phyloP scores from a whole-genome alignment of 1,284 basidiomycete genomes.

The Malassezia psittaci region DNA sequence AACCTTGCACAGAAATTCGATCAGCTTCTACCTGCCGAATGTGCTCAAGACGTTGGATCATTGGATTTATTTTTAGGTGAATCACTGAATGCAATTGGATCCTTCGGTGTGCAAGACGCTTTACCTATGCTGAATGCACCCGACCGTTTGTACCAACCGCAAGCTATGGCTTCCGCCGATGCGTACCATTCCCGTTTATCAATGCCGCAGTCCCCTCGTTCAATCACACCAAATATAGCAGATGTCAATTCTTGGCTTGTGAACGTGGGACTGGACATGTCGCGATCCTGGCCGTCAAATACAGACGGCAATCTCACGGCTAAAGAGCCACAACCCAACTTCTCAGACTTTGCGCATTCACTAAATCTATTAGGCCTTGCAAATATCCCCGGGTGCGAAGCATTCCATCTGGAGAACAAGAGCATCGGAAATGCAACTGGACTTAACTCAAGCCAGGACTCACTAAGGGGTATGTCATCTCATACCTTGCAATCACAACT shows the following conservation, averaged over 20 bases:
- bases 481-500: background rate
- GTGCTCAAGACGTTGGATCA: background rate
- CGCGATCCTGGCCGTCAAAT: background rate
- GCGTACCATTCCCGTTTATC: background rate
- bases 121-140: background rate
- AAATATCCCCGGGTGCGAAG: constrained; percentile 39
- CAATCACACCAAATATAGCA: constrained; percentile 20
- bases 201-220: background rate
- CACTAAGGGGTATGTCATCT: no score
- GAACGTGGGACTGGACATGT: constrained; percentile 43
- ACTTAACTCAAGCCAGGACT: background rate
- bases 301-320: no score
- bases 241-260: constrained; percentile 45
- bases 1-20: constrained; percentile 39
- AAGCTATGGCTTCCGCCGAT: background rate
- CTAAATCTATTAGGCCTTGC: constrained; percentile 29
- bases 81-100: constrained; percentile 7
- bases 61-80: constrained; percentile 9
- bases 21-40: background rate
- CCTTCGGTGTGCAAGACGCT: background rate
- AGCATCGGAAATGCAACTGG: background rate
- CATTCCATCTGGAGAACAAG: constrained; percentile 3
- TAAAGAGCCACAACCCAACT: background rate
- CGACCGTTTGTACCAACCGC: background rate
- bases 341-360: constrained; percentile 17